Base-by-base conservation (phyloP, 2,329 filamentous ascomycete species). In the Niveomyces coronatus region DNA sequence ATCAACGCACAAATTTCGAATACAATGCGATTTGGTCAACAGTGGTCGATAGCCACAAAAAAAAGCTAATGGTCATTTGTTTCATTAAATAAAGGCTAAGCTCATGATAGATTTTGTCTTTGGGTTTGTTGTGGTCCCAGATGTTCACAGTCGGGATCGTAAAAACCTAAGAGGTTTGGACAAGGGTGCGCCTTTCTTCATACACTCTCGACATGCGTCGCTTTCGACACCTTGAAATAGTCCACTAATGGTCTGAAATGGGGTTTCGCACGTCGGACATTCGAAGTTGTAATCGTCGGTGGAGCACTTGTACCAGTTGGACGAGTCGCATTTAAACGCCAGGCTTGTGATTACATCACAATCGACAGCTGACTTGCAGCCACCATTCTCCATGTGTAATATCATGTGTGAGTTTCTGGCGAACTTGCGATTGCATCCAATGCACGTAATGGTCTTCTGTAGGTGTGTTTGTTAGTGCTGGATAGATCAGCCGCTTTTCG, bases 211-310 rank as follows among this genome's bases (percentile, higher is more conserved):
- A 3, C 50, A 53, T 1, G 18, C 31, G 11, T 48, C 44, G 23
- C 48, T 51, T 23, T 54, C 52, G 1, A 36, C 44, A 28, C 53
- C 51, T 15, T 54, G 47, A 2, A 52, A 37, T 4, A 52, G 28
- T 13, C 34, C 45, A 13, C 52, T 50, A 16, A 54, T 31, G 0
- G 13, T 34, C 7, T 3, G 24, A 35, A 42, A 48, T 1, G 6
- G 30, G 3, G 14, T 24, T 0, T 39, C 20, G 35, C 51, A 54
- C 4, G 32, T 42, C 4, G 36, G 37, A 11, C 52, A 54, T 16
- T 35, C 18, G 8, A 49, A 45, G 9, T 40, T 43, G 0, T 32
- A 31, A 3, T 45, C 15, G 9, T 37, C 31, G 24, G 37, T 51
- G 23, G 52, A 35, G 33, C 33, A 27, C 33, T 35, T 45, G 28